These are phyloP conservation scores for barley (Hordeum vulgare) DNA, from an alignment of 176 grass and related monocot genomes.

Conservation along the genomic window DNA sequence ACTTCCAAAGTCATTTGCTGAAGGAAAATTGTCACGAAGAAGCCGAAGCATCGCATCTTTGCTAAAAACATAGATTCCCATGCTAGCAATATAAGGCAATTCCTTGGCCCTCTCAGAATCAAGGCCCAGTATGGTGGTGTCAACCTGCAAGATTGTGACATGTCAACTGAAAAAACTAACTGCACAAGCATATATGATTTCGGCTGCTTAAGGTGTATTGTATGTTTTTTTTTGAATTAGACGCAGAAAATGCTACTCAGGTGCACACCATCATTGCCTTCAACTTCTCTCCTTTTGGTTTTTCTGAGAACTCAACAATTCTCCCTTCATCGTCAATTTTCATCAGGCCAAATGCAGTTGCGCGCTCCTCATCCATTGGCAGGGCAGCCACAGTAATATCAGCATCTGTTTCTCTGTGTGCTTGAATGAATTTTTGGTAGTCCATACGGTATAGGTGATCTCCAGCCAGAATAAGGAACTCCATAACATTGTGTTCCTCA, in stretches of 20 bases:
- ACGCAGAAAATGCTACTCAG: neutral
- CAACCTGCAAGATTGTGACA: constrained; percentile 52
- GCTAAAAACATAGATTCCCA: constrained; percentile 99
- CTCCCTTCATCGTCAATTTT: constrained; percentile 97
- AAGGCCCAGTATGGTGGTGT: constrained; percentile 89
- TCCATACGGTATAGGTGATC: constrained; percentile 98
- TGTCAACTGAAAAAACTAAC: neutral
- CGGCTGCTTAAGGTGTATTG: neutral
- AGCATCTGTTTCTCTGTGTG: constrained; percentile 87
- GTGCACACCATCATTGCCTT: constrained; percentile 82
- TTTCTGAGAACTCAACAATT: constrained; percentile 86
- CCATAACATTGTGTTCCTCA: constrained; percentile 97
- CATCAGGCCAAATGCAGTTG: constrained; percentile 94
- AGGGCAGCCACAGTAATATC: constrained; percentile 90
- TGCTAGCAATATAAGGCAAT: constrained; percentile 93
- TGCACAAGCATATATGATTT: constrained; percentile 4
- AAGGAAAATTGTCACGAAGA: constrained; percentile 68
- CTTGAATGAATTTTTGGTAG: constrained; percentile 97
- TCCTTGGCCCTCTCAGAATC: constrained; percentile 64
- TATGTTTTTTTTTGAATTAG: neutral
- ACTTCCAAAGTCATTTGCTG: constrained; percentile 92
- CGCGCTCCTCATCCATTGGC: constrained; percentile 85
- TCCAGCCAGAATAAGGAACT: constrained; percentile 82
- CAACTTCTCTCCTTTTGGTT: constrained; percentile 86
- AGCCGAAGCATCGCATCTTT: constrained; percentile 85